Conservation (phyloP, 176 grass and related monocot species). For the Poa pratensis region DNA sequence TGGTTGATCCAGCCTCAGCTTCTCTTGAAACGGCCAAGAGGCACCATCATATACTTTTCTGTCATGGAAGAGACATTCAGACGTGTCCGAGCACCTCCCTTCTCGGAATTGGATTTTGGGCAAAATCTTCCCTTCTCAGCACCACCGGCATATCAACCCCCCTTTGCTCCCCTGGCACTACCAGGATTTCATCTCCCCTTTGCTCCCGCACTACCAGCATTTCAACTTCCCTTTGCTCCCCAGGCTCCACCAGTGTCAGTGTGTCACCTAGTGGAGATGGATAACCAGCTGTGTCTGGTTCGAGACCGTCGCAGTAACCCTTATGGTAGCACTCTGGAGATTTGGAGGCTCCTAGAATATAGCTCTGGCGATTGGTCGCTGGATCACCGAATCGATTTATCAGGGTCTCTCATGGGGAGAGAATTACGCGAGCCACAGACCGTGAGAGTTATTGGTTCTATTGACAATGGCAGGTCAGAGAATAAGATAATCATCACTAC, state of each 20-base stretch:
- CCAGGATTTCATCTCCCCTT: not conserved
- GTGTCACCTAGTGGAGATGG: constrained; percentile 17
- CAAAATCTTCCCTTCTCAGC: not conserved
- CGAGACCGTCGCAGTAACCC: not conserved
- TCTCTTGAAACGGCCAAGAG: not conserved
- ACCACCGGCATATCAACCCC: not conserved
- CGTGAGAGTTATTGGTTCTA: constrained; percentile 17
- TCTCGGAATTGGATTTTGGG: not conserved
- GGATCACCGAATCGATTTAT: constrained; percentile 8
- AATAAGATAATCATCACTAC: constrained; percentile 35
- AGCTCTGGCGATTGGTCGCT: constrained; percentile 25
- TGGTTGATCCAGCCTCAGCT: not conserved
- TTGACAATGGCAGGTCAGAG: not conserved
- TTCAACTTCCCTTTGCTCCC: not conserved
- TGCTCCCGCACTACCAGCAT: not conserved
- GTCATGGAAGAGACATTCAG: constrained; percentile 36
- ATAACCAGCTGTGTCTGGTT: constrained; percentile 21
- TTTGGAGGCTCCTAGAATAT: constrained; percentile 33
- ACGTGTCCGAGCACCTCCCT: constrained; percentile 19
- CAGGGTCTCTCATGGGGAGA: not conserved
- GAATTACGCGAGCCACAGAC: not conserved
- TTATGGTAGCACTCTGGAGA: constrained; percentile 1
- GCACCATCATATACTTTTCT: constrained; percentile 21
- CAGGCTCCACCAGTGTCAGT: not conserved
- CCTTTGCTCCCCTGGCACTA: not conserved